Evolutionary conservation across 495 filamentous ascomycete genomes (phyloP), one percentile per base, ranked within the genome.

Genomic region (Aspergillus mulundensis): DNA sequence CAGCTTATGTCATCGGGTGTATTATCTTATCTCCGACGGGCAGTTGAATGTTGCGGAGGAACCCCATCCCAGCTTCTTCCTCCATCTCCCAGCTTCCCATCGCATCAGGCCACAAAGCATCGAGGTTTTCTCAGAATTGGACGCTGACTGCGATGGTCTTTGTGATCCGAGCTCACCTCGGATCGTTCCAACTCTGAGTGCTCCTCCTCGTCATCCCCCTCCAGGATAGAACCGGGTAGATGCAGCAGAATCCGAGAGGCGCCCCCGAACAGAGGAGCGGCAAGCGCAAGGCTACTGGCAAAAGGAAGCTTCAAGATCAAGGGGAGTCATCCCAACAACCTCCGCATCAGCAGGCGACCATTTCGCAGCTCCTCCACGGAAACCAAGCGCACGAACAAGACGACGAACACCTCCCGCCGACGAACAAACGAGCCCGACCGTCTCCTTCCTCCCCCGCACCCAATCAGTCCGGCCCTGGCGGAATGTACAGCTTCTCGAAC

Each of bases 401-500:
- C 32, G 50, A 61, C 38, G 54, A 58, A 48, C 57, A 34, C 15
- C 55, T 59, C 19, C 66, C 67, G 16, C 67, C 73, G 8, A 64
- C 67, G 36, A 70, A 52, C 46, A 81, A 81, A 57, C 77, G 75
- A 24, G 64, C 70, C 45, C 74, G 74, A 55, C 54, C 70, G 54
- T 72, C 72, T 16, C 54, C 64, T 60, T 28, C 56, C 60, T 21
- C 45, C 52, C 23, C 58, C 47, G 46, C 59, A 42, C 4, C 50
- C 48, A 51, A 36, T 21, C 47, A 67, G 7, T 63, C 60, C 30
- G 61, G 64, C 12, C 61, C 72, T 20, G 66, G 64, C 50, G 75
- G 70, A 46, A 81, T 79, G 77, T 79, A 78, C 54, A 77, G 71
- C 46, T 79, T 78, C 58, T 67, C 75, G 25, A 72, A 63, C 28